phyloP scores from a whole-genome alignment of 139 green algal species.

The Micractinium conductrix region DNA sequence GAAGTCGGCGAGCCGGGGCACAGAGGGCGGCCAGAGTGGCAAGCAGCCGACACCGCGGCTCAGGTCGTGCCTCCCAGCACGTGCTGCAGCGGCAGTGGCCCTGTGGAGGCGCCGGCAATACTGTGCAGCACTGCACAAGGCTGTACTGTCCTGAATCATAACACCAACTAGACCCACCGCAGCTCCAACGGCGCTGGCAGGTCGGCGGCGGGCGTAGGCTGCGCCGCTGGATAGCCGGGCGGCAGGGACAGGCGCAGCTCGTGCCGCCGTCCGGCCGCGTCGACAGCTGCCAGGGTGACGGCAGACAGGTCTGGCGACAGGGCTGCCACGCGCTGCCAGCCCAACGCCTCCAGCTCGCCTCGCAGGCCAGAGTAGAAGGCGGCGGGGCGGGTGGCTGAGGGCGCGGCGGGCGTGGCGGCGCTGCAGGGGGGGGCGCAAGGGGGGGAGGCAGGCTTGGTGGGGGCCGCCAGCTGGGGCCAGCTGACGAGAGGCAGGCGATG shows the following conservation, averaged over 20 bases:
- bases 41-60: too few relatives aligned
- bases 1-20: too few relatives aligned
- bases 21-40: too few relatives aligned
- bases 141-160: too few relatives aligned
- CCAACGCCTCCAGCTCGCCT: constrained; percentile 17
- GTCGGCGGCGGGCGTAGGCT: constrained; percentile 13
- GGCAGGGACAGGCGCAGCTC: constrained; percentile 30
- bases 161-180: too few relatives aligned
- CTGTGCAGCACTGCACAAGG: too few relatives aligned
- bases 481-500: too few relatives aligned
- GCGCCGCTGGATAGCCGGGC: constrained; percentile 22
- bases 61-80: too few relatives aligned
- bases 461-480: too few relatives aligned
- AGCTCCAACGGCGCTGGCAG: constrained; percentile 28
- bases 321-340: constrained; percentile 18
- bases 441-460: too few relatives aligned
- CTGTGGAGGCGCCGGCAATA: too few relatives aligned
- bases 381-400: not conserved
- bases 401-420: not conserved
- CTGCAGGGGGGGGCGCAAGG: not conserved
- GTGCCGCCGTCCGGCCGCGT: constrained; percentile 27
- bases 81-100: too few relatives aligned
- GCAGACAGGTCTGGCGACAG: constrained; percentile 34
- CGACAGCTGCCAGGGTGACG: constrained; percentile 10
- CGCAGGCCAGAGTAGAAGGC: constrained; percentile 22